Percentiles rank a stretch among this genome's conserved stretches.
These are phyloP conservation scores for Vinca major DNA, from an alignment of 305 asterid genomes.

Conservation along the genomic window DNA sequence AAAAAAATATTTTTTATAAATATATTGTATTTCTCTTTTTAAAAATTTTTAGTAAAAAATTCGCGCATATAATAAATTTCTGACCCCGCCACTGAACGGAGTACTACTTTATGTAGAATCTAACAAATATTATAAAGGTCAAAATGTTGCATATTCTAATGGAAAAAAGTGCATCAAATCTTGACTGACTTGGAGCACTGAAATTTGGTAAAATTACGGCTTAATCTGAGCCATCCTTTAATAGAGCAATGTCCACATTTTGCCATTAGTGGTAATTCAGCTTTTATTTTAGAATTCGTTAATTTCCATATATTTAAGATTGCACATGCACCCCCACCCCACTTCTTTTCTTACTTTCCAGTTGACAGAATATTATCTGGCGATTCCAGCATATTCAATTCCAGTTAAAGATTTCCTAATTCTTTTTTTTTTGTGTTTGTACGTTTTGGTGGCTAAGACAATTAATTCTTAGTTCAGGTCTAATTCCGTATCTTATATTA, in stretches of 20 bases:
- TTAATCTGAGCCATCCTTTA: constrained; percentile 19
- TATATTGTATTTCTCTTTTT: no score
- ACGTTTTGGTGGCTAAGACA: no score
- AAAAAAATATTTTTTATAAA: no score
- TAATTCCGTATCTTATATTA: no score
- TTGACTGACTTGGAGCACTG: constrained; percentile 7
- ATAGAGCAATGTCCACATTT: not conserved
- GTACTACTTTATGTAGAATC: not conserved
- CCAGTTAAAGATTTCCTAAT: no score
- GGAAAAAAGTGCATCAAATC: constrained; percentile 11
- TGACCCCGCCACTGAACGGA: no score
- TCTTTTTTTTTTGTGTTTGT: no score
- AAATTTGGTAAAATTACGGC: constrained; percentile 21
- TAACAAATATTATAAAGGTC: constrained; percentile 14
- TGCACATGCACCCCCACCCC: constrained; percentile 5
- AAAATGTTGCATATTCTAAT: constrained; percentile 7
- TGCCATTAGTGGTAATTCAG: constrained; percentile 15
- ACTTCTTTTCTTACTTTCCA: constrained; percentile 2
- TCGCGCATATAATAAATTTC: no score
- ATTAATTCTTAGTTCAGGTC: no score
- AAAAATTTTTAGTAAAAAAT: no score
- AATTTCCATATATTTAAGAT: constrained; percentile 3
- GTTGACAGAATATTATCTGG: constrained; percentile 9
- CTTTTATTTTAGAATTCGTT: not conserved
- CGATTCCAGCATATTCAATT: not conserved